phyloP scores from a whole-genome alignment of 352 stramenopile genomes.

The Globisporangium orthogonon region DNA sequence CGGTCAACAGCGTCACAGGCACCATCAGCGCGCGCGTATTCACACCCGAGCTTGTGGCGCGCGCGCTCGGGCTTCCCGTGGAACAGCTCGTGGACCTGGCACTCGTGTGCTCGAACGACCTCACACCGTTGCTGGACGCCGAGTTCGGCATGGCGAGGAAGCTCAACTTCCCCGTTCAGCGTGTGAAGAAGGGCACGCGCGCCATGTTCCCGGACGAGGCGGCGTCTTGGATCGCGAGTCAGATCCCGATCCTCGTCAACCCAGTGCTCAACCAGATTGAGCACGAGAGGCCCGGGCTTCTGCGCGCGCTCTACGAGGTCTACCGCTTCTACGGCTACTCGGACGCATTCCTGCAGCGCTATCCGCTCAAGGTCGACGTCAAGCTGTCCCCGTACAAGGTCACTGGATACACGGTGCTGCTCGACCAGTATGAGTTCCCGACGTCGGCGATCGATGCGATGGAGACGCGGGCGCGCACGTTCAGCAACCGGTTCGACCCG shows the following conservation, averaged over 20 bases:
- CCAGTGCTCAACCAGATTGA: constrained; percentile 43
- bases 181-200: constrained; percentile 18
- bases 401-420: constrained; percentile 46
- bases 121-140: constrained; percentile 59
- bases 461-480: constrained; percentile 26
- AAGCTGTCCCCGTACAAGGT: constrained; percentile 32
- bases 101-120: constrained; percentile 86
- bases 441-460: constrained; percentile 61
- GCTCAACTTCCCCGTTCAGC: constrained; percentile 53
- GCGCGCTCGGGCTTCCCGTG: constrained; percentile 46
- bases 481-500: constrained; percentile 57
- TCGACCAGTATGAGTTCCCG: constrained; percentile 56
- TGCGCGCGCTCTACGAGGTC: constrained; percentile 56
- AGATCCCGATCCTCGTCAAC: constrained; percentile 55
- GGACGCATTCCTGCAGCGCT: constrained; percentile 38
- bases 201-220: constrained; percentile 42
- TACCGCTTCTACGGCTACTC: constrained; percentile 75
- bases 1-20: constrained; percentile 17
- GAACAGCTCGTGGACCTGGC: constrained; percentile 80
- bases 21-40: constrained; percentile 71
- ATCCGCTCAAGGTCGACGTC: constrained; percentile 27
- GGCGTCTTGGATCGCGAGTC: constrained; percentile 44
- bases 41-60: constrained; percentile 49
- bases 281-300: constrained; percentile 28
- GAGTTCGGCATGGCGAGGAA: constrained; percentile 47